Evolutionary conservation across 371 early-diverging fungal genomes (phyloP), one percentile per base, ranked within the genome.

Genomic region (Gilbertella persicaria): DNA sequence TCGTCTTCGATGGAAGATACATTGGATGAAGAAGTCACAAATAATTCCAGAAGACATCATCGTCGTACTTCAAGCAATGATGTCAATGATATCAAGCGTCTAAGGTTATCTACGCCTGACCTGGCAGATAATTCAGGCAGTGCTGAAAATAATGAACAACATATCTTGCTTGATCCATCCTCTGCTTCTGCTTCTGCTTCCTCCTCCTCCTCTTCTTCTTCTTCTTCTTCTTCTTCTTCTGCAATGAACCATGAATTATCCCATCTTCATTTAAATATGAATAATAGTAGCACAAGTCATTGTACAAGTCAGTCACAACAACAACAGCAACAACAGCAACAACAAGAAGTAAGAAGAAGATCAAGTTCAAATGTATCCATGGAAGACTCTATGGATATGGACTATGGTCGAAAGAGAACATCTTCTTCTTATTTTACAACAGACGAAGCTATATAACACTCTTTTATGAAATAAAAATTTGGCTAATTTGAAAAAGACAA

Each of bases 51-150:
- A 52, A 64, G 66, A 42, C 77, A 76, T 59, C 78, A 78, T 54
- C 60, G 78, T 19, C 60, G 78, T 29, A 78, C 69, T 12, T 78
- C 78, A 0, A 78, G 78, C 51, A 78, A 78, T 23, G 75, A 74
- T 62, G 64, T 69, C 8, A 68, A 66, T 42, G 75, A 74, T 51
- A 72, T 72, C 56, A 76, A 76, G 46, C 59, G 71, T 0, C 53
- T 71, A 26, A 53, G 70, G n/a, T 30, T 65, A 5, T 70, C 73
- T 1, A 60, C 64, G 21, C 63, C 68, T 13, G 74, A 69, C 29
- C 29, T 67, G 24, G 67, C 58, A 24, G 39, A 57, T 33, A 55
- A 41, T 33, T 39, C 47, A 17, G 45, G 53, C n/a, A n/a, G n/a
- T n/a, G n/a, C n/a, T n/a, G n/a, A n/a, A n/a, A n/a, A n/a, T n/a